Base-by-base conservation (phyloP, 179 eudicot species). In the Beta macrorhiza region DNA sequence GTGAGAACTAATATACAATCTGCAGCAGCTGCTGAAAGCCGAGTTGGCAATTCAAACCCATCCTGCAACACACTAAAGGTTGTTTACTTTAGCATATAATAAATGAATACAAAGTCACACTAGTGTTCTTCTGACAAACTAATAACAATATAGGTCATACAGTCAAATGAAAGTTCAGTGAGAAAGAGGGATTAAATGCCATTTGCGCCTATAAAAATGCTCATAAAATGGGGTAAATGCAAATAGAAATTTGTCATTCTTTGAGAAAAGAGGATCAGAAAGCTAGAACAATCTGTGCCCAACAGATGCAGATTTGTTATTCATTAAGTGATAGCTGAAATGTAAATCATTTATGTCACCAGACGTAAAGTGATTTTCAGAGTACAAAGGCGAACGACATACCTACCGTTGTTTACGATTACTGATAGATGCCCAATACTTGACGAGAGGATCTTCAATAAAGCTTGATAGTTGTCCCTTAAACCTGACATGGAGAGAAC, bases 41-140 rank as follows among this genome's bases (percentile, higher is more conserved):
- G 97, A 82, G 98, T 93, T 78, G 98, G 98, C 90, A 92, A 86
- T 91, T 93, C 97, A 89, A 86, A 91, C 67, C 87, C 94, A 63
- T 86, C 92, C 89, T 87, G 94, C 88, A 89, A 78, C 80, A 84
- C 87, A 83, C 98, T 92, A 82, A 82, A 86, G 78, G 61, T 69
- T 12, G 75, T 19, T 75, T 73, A 80, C 74, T 49, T 83, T 78
- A 82, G 74, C 56, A 58, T 47, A 62, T 56, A 49, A 45, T 49
- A 74, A 49, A 20, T 64, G 22, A 7, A 72, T 32, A 72, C 52
- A 55, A 17, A 72, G 19, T 16, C 22, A 47, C 55, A 64, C 9
- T 49, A 57, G 0, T 29, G 51, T 25, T 58, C 55, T 44, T 25
- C 6, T 44, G 37, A 76, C 45, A 68, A 8, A 63, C 65, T 19